Conservation (phyloP, 805 yeast genomes). For the Kluyveromyces starmeri region DNA sequence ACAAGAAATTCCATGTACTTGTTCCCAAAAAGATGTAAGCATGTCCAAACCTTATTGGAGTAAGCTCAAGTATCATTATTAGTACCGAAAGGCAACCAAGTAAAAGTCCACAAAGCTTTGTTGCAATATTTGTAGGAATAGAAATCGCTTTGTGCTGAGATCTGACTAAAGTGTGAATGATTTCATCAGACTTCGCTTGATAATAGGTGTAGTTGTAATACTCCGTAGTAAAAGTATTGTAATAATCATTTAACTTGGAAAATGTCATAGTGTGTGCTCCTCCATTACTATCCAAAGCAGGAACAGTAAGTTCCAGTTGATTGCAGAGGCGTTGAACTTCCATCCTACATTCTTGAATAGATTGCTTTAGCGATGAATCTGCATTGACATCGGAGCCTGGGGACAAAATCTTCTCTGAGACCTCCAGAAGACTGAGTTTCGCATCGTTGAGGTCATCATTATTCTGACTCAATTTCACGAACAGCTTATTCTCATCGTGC, state of each 20-base stretch:
- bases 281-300: neutral
- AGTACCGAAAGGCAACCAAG: constrained; percentile 14
- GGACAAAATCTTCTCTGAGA: constrained; percentile 18
- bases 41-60: constrained; percentile 22
- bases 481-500: constrained; percentile 16
- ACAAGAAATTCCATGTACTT: constrained; percentile 15
- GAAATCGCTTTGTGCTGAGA: constrained; percentile 13
- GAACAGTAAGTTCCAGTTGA: constrained; percentile 12
- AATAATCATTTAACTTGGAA: constrained; percentile 19
- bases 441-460: constrained; percentile 28
- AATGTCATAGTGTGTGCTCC: constrained; percentile 9
- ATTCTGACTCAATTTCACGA: constrained; percentile 24
- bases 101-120: constrained; percentile 10
- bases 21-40: constrained; percentile 16
- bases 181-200: constrained; percentile 18
- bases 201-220: constrained; percentile 24
- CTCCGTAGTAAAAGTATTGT: constrained; percentile 23
- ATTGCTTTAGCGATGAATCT: constrained; percentile 18
- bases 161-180: constrained; percentile 23
- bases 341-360: constrained; percentile 20
- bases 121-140: constrained; percentile 8
- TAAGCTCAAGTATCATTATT: constrained; percentile 18
- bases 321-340: constrained; percentile 20
- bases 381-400: constrained; percentile 14
- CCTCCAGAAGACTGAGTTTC: constrained; percentile 20